Evolutionary conservation across 2,329 filamentous ascomycete species (phyloP), one percentile per base, ranked within the genome.

Genomic region (Diaporthe capsici): DNA sequence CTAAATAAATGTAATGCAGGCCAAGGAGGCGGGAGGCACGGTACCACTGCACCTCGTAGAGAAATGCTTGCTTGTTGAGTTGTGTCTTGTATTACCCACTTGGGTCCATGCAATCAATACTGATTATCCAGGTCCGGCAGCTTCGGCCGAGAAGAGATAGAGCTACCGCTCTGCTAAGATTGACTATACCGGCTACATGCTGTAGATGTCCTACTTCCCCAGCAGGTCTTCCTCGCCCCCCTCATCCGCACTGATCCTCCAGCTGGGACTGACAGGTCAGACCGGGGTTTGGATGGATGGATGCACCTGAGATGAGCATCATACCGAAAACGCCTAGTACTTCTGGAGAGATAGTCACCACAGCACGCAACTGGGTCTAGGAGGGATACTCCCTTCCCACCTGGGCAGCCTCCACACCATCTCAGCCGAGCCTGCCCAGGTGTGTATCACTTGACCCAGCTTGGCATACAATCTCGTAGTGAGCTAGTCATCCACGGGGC

Each of bases 371-470:
- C 57, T 20, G 17, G 58, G 49, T 63, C 25, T 31, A n/a, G 71
- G 25, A 42, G 57, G 61, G 60, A 65, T 44, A 42, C 8, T 44
- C 39, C 34, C 34, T 57, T 60, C 25, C 51, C 55, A 71, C 53
- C 53, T 20, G n/a, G 65, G 65, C 49, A 28, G 39, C 49, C 58
- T 57, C 25, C 71, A 65, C 58, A 73, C 58, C 71, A 65, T 65
- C 58, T 65, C 47, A 65, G 71, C 37, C 44, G 47, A 44, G 49
- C 39, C 49, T 73, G 65, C 22, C 65, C 49, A 39, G 49, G 65
- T 55, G 34, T 73, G 71, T 73, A 34, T 73, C 71, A 73, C 71
- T 73, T 73, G 71, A 73, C 44, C 71, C 47, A 51, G 71, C 58
- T 65, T 55, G 71, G 71, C 71, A 22, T 60, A 47, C 49, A 65